Conservation (phyloP, 2,329 filamentous ascomycete genomes). For the Peltaster fructicola region DNA sequence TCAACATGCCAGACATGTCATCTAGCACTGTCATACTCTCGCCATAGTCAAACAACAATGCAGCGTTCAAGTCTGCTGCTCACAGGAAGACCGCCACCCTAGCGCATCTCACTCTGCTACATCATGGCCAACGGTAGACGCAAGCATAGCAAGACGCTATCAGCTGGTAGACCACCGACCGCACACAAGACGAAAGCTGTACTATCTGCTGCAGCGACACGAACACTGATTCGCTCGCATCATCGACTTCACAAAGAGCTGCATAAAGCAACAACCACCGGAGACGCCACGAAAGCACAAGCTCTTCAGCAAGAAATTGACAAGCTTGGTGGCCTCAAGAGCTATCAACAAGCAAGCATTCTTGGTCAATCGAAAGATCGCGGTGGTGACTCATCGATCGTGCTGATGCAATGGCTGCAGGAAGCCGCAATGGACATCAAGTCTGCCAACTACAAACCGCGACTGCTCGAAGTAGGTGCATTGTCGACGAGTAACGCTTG, state of each 20-base stretch:
- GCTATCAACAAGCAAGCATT: constrained; percentile 45
- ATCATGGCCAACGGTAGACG: constrained; percentile 2
- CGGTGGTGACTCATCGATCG: constrained; percentile 44
- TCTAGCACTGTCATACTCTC: too few species aligned
- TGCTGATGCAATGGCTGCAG: constrained; percentile 41
- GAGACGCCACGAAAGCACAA: constrained; percentile 22
- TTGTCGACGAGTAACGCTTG: constrained; percentile 73
- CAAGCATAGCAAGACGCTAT: constrained; percentile 18
- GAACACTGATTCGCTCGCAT: constrained; percentile 40
- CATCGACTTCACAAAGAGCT: constrained; percentile 42
- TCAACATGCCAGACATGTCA: too few species aligned
- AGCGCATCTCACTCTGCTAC: too few species aligned
- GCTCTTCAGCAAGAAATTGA: constrained; percentile 33
- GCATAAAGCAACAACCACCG: constrained; percentile 30
- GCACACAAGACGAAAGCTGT: constrained; percentile 19
- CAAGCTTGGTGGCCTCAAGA: constrained; percentile 38
- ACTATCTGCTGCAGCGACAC: constrained; percentile 39
- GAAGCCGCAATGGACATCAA: constrained; percentile 2
- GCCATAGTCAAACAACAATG: too few species aligned
- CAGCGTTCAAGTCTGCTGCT: too few species aligned
- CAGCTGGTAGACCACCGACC: constrained; percentile 28
- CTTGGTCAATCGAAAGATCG: constrained; percentile 41
- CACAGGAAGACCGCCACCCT: too few species aligned
- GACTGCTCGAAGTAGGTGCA: constrained; percentile 76
- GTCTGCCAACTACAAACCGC: constrained; percentile 21